Conservation (phyloP, 257 asterid species). For the Forsythia suspensa region DNA sequence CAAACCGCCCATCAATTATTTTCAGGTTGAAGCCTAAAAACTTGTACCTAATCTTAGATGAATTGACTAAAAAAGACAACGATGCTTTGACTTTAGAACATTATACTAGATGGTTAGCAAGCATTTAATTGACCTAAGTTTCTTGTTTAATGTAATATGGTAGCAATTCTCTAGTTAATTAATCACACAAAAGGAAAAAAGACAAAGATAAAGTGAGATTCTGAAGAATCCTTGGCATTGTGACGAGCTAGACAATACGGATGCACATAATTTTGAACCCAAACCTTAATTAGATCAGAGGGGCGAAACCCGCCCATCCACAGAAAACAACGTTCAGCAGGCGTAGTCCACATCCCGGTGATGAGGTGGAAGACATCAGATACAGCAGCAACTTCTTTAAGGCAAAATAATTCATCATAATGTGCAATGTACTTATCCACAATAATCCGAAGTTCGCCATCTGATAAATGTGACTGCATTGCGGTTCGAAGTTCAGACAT, state of each 20-base stretch:
- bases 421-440: slow-evolving; percentile 75
- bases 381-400: slow-evolving; percentile 78
- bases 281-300: slow-evolving; percentile 85
- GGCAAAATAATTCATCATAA: slow-evolving; percentile 70
- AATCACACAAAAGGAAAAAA: neutral
- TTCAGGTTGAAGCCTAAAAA: too few species aligned
- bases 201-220: too few species aligned
- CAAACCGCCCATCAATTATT: too few species aligned
- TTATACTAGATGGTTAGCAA: too few species aligned
- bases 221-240: neutral
- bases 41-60: too few species aligned
- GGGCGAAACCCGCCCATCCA: slow-evolving; percentile 98
- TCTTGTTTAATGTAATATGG: too few species aligned
- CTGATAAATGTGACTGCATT: slow-evolving; percentile 72
- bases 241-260: neutral
- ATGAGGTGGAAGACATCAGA: slow-evolving; percentile 85
- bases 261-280: neutral
- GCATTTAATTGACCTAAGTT: too few species aligned
- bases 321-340: slow-evolving; percentile 86
- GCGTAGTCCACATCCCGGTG: slow-evolving; percentile 88
- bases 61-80: too few species aligned
- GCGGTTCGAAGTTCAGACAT: slow-evolving; percentile 82
- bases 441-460: slow-evolving; percentile 64
- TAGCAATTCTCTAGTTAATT: too few species aligned
- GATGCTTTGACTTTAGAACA: too few species aligned